Conservation (phyloP, 2,329 filamentous ascomycete species). For the Samsoniella hepiali region DNA sequence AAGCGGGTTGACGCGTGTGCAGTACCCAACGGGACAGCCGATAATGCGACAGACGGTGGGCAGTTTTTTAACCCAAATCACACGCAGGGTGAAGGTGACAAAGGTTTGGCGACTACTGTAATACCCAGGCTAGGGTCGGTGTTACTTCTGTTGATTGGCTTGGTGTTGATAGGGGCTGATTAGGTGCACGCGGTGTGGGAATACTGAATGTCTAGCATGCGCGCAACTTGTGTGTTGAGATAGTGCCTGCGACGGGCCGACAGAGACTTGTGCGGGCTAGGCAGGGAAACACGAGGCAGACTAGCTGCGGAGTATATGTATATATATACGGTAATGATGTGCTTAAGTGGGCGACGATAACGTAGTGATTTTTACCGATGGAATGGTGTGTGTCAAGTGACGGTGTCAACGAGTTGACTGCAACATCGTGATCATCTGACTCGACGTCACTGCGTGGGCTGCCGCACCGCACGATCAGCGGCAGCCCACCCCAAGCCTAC, state of each 20-base stretch:
- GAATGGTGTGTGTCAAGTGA: conserved; percentile 14
- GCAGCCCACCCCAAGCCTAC: background rate
- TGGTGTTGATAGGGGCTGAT: conserved; percentile 6
- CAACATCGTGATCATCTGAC: conserved; percentile 17
- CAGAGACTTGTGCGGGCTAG: background rate
- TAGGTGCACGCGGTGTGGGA: conserved; percentile 13
- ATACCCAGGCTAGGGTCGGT: background rate
- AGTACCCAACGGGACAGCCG: conserved; percentile 13
- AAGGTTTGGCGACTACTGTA: conserved; percentile 3
- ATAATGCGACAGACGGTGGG: conserved; percentile 14
- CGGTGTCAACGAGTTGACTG: background rate
- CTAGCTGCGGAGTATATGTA: conserved; percentile 2
- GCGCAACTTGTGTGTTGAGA: background rate
- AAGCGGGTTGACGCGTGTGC: conserved; percentile 8
- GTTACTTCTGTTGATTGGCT: background rate
- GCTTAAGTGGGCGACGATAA: conserved; percentile 1
- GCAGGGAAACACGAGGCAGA: conserved; percentile 3
- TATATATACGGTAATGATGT: conserved; percentile 4
- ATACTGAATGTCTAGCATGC: conserved; percentile 8
- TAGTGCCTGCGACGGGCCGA: background rate
- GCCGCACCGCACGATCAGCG: background rate
- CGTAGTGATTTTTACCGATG: conserved; percentile 5
- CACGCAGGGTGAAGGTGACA: conserved; percentile 10
- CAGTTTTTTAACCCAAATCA: conserved; percentile 16
- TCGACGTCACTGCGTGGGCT: conserved; percentile 1